Evolutionary conservation across 495 filamentous ascomycete genomes (phyloP), one percentile per base, ranked within the genome.

Genomic region (Cercophora newfieldiana): DNA sequence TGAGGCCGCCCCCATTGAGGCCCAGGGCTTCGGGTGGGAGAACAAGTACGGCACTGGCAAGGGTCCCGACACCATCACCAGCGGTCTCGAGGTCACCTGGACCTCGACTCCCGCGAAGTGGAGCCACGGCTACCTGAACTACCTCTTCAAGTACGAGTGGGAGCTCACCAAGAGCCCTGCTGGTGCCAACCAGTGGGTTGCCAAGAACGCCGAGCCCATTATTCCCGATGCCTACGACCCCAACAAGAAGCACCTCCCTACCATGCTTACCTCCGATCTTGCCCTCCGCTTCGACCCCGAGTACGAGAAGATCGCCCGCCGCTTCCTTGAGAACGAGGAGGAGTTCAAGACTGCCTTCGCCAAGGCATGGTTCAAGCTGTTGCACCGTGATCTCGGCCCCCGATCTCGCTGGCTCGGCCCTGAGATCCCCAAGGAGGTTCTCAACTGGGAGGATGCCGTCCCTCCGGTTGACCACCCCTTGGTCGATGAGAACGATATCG

Each of bases 81-180:
- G 83, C 67, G 89, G 89, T 19, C 78, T 91, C 19, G 89, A 91
- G 75, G 89, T 91, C 18, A 91, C 78, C 74, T 91, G 89, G 89
- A 90, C 89, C 72, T 85, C 80, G 70, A 88, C 86, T 1, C 89
- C 89, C 1, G 86, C 83, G 70, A 83, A 88, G 77, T 91, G 86
- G 86, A 88, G 81, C 82, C 85, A 85, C 79, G 67, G 82, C 63
- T 91, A 81, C 78, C 79, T 91, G 60, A 85, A 90, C 69, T 91
- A 91, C 74, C 83, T 91, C 12, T 90, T 87, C 85, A 84, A 86
- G 76, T 91, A 78, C 71, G 89, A 91, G n/a, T 91, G 89, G 89
- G 89, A 90, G 79, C 79, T 87, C 30, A 86, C 82, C 72, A 90
- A 90, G 87, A 86, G 83, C 71, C 89, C 89, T 10, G 88, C 85